A percentile compares a stretch with the other conserved stretches of the same genome.
Conservation (phyloP, 495 filamentous ascomycete genomes). For the Aspergillus incahuasiensis region DNA sequence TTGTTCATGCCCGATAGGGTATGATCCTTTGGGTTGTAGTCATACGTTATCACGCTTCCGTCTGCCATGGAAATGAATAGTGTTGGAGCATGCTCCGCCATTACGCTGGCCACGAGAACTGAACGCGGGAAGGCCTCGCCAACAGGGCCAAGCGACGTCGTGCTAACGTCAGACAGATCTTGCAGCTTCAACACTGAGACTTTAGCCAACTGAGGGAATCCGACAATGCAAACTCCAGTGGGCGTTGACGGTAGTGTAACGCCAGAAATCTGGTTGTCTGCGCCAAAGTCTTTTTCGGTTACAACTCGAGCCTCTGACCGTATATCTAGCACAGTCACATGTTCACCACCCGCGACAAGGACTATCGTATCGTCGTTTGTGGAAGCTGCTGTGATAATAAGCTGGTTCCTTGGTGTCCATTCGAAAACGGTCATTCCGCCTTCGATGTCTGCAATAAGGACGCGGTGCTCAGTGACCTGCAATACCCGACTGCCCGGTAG, state of each 20-base stretch:
- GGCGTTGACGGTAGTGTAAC: conserved; percentile 57
- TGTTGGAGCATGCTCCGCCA: conserved; percentile 60
- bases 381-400: conserved; percentile 72
- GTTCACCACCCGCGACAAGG: conserved; percentile 67
- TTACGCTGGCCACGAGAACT: conserved; percentile 69
- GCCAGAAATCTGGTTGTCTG: conserved; percentile 76
- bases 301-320: conserved; percentile 50
- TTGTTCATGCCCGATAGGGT: conserved; percentile 68
- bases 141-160: conserved; percentile 54
- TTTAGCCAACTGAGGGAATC: conserved; percentile 75
- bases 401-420: conserved; percentile 57
- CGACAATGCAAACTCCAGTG: conserved; percentile 61
- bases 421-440: conserved; percentile 61
- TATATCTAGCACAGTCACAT: conserved; percentile 63
- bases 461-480: conserved; percentile 69
- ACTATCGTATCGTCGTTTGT: conserved; percentile 63
- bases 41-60: conserved; percentile 84
- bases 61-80: conserved; percentile 93
- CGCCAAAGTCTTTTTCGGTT: conserved; percentile 53
- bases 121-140: conserved; percentile 74
- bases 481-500: conserved; percentile 59
- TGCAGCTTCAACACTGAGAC: conserved; percentile 65
- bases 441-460: conserved; percentile 61
- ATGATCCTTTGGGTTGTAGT: conserved; percentile 54
- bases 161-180: conserved; percentile 58